These are phyloP conservation scores for Ophiostoma tasmaniense DNA, from an alignment of 2,329 filamentous ascomycete genomes.

Conservation along the genomic window DNA sequence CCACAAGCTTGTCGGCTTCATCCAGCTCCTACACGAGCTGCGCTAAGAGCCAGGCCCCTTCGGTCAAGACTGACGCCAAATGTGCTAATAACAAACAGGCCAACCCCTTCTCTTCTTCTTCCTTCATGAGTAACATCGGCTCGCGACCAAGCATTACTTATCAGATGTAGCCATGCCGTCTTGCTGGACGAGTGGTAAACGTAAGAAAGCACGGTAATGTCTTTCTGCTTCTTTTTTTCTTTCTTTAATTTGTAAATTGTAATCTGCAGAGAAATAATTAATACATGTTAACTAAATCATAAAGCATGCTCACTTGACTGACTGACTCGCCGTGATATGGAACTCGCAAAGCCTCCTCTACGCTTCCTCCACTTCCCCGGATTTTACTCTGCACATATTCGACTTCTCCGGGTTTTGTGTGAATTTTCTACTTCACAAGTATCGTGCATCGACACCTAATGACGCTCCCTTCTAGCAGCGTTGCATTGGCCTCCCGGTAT, in stretches of 20 bases:
- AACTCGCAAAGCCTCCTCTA: neutral
- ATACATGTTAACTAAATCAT: neutral
- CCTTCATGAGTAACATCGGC: neutral
- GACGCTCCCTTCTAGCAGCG: no score
- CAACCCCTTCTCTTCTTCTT: neutral
- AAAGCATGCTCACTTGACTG: neutral
- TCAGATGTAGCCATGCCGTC: neutral
- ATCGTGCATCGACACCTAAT: neutral
- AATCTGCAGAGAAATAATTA: neutral
- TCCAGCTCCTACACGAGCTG: neutral
- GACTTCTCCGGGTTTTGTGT: neutral
- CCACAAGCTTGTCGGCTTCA: no score
- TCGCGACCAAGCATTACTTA: neutral
- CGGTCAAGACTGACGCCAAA: neutral
- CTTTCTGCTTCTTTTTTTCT: no score
- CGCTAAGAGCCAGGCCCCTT: neutral
- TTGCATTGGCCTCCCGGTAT: neutral
- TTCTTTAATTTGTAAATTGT: neutral
- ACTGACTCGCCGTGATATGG: neutral
- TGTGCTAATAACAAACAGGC: neutral
- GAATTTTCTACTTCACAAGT: neutral
- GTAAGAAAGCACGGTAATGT: neutral
- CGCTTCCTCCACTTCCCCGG: neutral
- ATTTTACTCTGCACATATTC: neutral
- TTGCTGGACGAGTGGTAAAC: neutral